Percentiles rank a stretch among this genome's conserved stretches.
These are phyloP conservation scores for Penicillium longicatenatum DNA, from an alignment of 495 filamentous ascomycete genomes.

Conservation along the genomic window DNA sequence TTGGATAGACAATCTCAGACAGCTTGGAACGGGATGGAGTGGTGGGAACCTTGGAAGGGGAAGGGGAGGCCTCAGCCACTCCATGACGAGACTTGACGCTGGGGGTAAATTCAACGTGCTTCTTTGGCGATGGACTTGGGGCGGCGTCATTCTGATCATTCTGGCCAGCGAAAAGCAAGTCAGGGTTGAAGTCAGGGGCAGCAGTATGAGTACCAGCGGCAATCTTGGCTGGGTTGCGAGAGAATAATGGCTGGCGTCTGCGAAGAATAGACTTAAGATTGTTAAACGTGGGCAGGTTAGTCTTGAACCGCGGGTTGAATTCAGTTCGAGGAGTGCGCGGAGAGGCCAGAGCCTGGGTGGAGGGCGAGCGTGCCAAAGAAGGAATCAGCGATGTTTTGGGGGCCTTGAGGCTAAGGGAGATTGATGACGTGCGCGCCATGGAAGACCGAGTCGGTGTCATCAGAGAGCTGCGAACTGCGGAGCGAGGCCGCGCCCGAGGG, in stretches of 20 bases:
- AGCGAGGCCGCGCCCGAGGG: neutral
- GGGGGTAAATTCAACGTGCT: conserved; percentile 63
- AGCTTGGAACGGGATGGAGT: conserved; percentile 22
- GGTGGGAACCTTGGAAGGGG: conserved; percentile 46
- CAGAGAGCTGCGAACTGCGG: conserved; percentile 49
- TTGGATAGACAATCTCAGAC: conserved; percentile 46
- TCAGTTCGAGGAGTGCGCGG: conserved; percentile 50
- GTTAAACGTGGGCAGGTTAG: conserved; percentile 39
- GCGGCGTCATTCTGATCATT: conserved; percentile 28
- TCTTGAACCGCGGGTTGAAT: conserved; percentile 50
- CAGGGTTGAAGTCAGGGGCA: conserved; percentile 47
- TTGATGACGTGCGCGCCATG: conserved; percentile 54
- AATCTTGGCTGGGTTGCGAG: conserved; percentile 59
- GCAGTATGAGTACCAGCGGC: conserved; percentile 62
- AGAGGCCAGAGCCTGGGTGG: conserved; percentile 42
- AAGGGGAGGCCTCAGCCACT: conserved; percentile 40
- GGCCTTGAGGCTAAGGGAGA: conserved; percentile 56
- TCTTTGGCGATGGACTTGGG: conserved; percentile 51
- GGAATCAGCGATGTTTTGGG: conserved; percentile 57
- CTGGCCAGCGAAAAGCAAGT: conserved; percentile 45
- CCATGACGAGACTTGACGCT: conserved; percentile 50
- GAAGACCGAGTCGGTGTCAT: conserved; percentile 84
- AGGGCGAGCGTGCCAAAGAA: conserved; percentile 50
- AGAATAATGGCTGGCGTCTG: conserved; percentile 60
- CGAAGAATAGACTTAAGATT: conserved; percentile 65